Conservation (phyloP, 2,329 filamentous ascomycete genomes). For the Ophiostoma triangulosporum region DNA sequence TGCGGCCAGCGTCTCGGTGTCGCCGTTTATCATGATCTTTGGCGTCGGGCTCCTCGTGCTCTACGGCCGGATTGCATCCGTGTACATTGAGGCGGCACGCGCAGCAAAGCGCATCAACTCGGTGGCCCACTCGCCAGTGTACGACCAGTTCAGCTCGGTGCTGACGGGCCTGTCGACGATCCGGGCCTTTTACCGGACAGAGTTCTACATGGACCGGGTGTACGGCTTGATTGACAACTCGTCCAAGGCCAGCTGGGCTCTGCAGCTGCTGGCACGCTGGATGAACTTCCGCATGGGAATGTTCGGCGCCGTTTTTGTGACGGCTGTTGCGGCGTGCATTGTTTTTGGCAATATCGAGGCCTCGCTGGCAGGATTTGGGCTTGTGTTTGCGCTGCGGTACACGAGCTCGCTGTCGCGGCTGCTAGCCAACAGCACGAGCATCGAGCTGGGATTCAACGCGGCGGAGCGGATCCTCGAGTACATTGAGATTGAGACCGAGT, state of each 20-base stretch:
- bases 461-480: conserved; percentile 32
- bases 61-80: conserved; percentile 22
- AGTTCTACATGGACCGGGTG: conserved; percentile 25
- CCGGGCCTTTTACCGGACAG: conserved; percentile 25
- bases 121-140: conserved; percentile 28
- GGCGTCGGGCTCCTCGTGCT: conserved; percentile 22
- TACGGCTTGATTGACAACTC: conserved; percentile 21
- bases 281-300: conserved; percentile 27
- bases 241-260: conserved; percentile 21
- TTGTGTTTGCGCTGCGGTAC: conserved; percentile 27
- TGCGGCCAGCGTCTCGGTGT: conserved; percentile 22
- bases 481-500: conserved; percentile 25
- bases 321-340: conserved; percentile 24
- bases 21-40: conserved; percentile 23
- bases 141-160: conserved; percentile 28
- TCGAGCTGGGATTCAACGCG: conserved; percentile 29
- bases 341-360: conserved; percentile 23
- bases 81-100: conserved; percentile 25
- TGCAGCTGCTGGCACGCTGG: conserved; percentile 22
- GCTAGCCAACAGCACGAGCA: conserved; percentile 23
- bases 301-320: conserved; percentile 26
- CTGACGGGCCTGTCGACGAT: conserved; percentile 28
- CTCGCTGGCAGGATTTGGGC: conserved; percentile 26
- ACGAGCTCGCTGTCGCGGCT: conserved; percentile 22
- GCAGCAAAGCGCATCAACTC: conserved; percentile 29